These are phyloP conservation scores for Tuber calosporum DNA, from an alignment of 495 filamentous ascomycete species.

Conservation along the genomic window DNA sequence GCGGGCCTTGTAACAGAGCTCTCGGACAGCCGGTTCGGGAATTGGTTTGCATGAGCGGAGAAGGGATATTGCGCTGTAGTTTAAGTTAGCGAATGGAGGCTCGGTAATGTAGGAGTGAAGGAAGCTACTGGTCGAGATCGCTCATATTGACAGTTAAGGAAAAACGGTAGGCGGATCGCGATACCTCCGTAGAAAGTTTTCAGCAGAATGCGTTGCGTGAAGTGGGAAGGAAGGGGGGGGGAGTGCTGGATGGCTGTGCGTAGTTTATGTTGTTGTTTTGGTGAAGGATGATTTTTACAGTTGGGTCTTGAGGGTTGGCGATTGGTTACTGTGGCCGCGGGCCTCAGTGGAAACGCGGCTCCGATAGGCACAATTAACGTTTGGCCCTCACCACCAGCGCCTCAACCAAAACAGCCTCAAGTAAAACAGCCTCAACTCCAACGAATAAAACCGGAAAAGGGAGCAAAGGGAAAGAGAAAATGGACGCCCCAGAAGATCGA, in stretches of 20 bases:
- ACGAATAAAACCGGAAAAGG: not conserved
- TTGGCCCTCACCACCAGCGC: constrained; percentile 13
- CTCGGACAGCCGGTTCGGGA: constrained; percentile 86
- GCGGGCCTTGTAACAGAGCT: constrained; percentile 94
- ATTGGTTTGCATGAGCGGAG: constrained; percentile 93
- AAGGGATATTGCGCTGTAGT: constrained; percentile 75
- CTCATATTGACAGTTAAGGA: constrained; percentile 56
- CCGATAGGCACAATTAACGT: not conserved
- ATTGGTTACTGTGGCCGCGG: constrained; percentile 5
- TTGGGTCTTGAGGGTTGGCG: constrained; percentile 5
- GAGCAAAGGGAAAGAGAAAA: not conserved
- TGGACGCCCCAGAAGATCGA: constrained; percentile 49
- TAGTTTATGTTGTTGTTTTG: constrained; percentile 12
- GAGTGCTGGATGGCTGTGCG: not conserved
- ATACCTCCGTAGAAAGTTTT: not conserved
- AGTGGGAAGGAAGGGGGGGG: constrained; percentile 1
- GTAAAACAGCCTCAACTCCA: not conserved
- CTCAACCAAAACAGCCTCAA: not conserved
- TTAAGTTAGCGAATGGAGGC: not conserved
- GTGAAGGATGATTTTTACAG: not conserved
- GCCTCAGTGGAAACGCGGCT: constrained; percentile 7
- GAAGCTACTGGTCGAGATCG: constrained; percentile 69
- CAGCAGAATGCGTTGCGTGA: constrained; percentile 2
- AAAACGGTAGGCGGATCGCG: not conserved
- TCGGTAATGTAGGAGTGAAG: not conserved